Percentiles rank a stretch among this genome's conserved stretches.
Evolutionary conservation across 1,284 basidiomycete species (phyloP).

Genomic region (Ustilago nuda): DNA sequence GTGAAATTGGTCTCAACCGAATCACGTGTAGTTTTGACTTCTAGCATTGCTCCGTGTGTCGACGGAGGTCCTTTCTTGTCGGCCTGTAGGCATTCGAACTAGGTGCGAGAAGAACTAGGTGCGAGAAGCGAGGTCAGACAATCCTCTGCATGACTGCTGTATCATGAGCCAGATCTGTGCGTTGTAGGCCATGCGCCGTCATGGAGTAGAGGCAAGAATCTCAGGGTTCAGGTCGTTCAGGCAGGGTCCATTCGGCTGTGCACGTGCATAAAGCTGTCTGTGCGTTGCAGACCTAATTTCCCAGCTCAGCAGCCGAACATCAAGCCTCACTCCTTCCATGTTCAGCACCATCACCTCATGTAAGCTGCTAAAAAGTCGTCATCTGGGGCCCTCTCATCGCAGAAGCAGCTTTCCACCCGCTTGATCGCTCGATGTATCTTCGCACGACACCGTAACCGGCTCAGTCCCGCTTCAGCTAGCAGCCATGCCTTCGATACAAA

Average conservation of each 20-base stretch:
- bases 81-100: too few species aligned
- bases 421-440: neutral
- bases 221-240: neutral
- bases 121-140: too few species aligned
- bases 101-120: too few species aligned
- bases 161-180: too few species aligned
- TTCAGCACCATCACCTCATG: neutral
- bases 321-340: neutral
- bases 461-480: neutral
- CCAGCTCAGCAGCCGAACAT: neutral
- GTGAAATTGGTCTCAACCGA: too few species aligned
- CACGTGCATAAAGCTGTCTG: neutral
- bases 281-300: neutral
- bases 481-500: conserved; percentile 6
- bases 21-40: too few species aligned
- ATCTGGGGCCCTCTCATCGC: neutral
- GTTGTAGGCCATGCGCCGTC: neutral
- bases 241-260: conserved; percentile 1
- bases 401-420: neutral
- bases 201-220: neutral
- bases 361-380: too few species aligned
- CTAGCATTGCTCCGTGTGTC: too few species aligned
- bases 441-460: neutral
- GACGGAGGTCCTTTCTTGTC: too few species aligned
- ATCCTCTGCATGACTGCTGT: too few species aligned